Evolutionary conservation across 2,329 filamentous ascomycete species (phyloP), one percentile per base, ranked within the genome.

Genomic region (Claviceps paspali): DNA sequence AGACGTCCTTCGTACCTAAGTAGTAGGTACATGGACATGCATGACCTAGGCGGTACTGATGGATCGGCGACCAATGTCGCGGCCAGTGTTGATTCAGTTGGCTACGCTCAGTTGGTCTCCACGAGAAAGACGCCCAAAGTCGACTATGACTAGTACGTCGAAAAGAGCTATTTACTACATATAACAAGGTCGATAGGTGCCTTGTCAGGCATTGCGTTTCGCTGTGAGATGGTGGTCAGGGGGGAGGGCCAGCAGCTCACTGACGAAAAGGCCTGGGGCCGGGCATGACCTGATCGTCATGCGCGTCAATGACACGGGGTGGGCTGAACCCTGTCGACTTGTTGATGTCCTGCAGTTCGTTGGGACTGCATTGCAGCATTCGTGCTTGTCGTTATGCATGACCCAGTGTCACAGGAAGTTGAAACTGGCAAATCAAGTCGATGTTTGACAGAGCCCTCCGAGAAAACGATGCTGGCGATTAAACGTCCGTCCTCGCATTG

Each of bases 251-350:
- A 23, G 11, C 23, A 34, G 23, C n/a, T 26, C 33, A 3, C 28
- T 35, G 33, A 6, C 30, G 23, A 26, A 26, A 27, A 9, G 5
- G 14, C n/a, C 30, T 17, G 33, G 27, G 26, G 22, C 19, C 33
- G 22, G 34, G 30, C 31, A 41, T 43, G 36, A 43, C 36, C 21
- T 28, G 32, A 38, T 38, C n/a, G 34, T 19, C 23, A 42, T 42
- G 42, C 42, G 42, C 40, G 42, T 42, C 40, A 40, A 40, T 42
- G 40, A 41, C 37, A 38, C 37, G 28, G n/a, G 14, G 22, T 18
- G 19, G 34, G 27, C 21, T 7, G 5, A 35, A 33, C 29, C 35
- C 32, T 35, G 22, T 28, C 31, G 4, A 34, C n/a, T 5, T 17
- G 18, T 29, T 29, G 12, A 21, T 38, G 21, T 18, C 17, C 27